Percentiles rank a stretch among this genome's conserved stretches.
phyloP scores from a whole-genome alignment of 345 rosid species.

The Passiflora organensis region DNA sequence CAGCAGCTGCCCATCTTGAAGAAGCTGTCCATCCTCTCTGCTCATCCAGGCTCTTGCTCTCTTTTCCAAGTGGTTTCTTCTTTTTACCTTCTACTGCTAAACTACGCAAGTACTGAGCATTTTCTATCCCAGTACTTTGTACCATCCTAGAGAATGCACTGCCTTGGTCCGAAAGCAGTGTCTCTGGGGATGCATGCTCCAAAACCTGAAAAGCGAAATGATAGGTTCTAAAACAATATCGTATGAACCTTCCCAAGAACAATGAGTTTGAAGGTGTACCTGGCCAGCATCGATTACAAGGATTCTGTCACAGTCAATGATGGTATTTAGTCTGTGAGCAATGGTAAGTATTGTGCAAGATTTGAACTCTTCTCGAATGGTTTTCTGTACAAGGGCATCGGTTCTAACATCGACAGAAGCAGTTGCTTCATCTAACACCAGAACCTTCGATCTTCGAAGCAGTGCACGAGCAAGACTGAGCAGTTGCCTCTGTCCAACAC shows the following conservation, averaged over 20 bases:
- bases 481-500: conserved; percentile 24
- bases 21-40: conserved; percentile 23
- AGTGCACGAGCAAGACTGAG: conserved; percentile 13
- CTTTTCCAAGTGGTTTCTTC: background rate
- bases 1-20: conserved; percentile 39
- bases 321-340: conserved; percentile 19
- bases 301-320: conserved; percentile 10
- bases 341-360: conserved; percentile 11
- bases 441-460: conserved; percentile 9
- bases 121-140: conserved; percentile 89
- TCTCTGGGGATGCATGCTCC: conserved; percentile 75
- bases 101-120: conserved; percentile 83
- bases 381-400: conserved; percentile 10
- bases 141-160: conserved; percentile 95
- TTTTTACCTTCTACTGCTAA: conserved; percentile 38
- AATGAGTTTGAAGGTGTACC: background rate
- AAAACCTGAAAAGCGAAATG: conserved; percentile 51
- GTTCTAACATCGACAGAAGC: conserved; percentile 16
- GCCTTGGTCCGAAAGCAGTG: conserved; percentile 54
- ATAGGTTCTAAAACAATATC: background rate
- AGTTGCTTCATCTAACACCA: conserved; percentile 13
- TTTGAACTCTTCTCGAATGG: conserved; percentile 17
- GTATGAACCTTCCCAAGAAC: no score
- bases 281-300: conserved; percentile 12
- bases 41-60: background rate